Base-by-base conservation (phyloP, 2,329 filamentous ascomycete genomes). In the Microdochium trichocladiopsis region DNA sequence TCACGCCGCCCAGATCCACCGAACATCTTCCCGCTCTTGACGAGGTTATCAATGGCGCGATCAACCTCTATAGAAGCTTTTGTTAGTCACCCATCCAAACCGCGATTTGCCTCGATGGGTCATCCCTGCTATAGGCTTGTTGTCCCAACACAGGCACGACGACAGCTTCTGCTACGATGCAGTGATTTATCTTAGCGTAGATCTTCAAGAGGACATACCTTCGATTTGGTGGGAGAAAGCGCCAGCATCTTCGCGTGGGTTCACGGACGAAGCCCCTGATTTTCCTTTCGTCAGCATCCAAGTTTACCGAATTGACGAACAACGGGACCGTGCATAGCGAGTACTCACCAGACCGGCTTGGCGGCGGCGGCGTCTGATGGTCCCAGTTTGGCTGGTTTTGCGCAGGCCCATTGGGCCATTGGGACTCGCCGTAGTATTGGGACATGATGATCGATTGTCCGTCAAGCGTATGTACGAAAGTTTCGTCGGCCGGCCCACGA, bases 21-120 rank as follows among this genome's bases (percentile, higher is more conserved):
- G 72, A 93, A 94, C 74, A 92, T 86, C 78, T 97, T 97, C 65
- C 92, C 92, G 69, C 92, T 96, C 80, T 97, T 97, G 65, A 93
- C 82, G 55, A 99, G 82, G 71, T 97, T 97, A 66, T 97, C 94
- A 65, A 93, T 85, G 61, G 93, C 93, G 68, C 93, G 87, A 60
- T 97, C 94, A 63, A 99, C 91, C 82, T 99, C 94, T 96, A 66
- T 50, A 59, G 14, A 31, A 31, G 14, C 37, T 58, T 47, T 43
- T 24, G 41, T 58, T 53, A 51, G 51, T 25, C 8, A 31, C 8
- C 28, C 8, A 31, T 31, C 14, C 28, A 14, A 31, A 8, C 14
- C 28, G 8, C 14, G 14, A 31, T 14, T 31, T 8, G 28, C 8
- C 28, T 8, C 28, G 48, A 53, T 36, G 47, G n/a, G 28, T n/a